These are phyloP conservation scores for Mortierella sp. DNA, from an alignment of 371 early-diverging fungal genomes.

Conservation along the genomic window DNA sequence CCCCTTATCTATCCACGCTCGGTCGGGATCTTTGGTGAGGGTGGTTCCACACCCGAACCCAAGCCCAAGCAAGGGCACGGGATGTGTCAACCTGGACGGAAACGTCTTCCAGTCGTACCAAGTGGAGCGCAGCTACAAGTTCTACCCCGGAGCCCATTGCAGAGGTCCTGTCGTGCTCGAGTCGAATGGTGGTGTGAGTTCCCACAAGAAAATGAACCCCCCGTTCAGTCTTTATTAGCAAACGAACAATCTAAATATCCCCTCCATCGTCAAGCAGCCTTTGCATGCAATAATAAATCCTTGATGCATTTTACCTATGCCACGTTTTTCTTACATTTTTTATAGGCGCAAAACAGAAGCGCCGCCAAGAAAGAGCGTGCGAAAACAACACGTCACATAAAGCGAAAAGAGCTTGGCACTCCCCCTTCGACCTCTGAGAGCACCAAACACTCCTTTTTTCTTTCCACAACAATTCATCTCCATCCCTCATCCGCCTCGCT, in stretches of 20 bases:
- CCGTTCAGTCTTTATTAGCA: constrained; percentile 33
- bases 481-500: neutral
- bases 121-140: constrained; percentile 31
- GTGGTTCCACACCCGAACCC: neutral
- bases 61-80: constrained; percentile 10
- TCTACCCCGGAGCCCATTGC: constrained; percentile 19
- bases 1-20: constrained; percentile 42
- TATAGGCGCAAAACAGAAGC: too few species aligned
- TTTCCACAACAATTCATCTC: too few species aligned
- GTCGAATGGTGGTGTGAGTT: constrained; percentile 18
- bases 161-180: constrained; percentile 12
- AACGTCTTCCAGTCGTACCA: constrained; percentile 29
- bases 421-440: too few species aligned
- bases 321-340: neutral
- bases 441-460: too few species aligned
- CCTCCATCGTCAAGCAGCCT: too few species aligned
- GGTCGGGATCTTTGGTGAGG: constrained; percentile 13
- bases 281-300: too few species aligned
- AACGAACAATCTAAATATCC: neutral
- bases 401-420: too few species aligned
- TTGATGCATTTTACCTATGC: neutral
- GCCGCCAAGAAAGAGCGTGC: too few species aligned
- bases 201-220: constrained; percentile 17
- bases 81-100: constrained; percentile 30
- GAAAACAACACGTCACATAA: too few species aligned